Evolutionary conservation across 768 basidiomycete genomes (phyloP), one percentile per base, ranked within the genome.

Genomic region (Naganishia antarctica): DNA sequence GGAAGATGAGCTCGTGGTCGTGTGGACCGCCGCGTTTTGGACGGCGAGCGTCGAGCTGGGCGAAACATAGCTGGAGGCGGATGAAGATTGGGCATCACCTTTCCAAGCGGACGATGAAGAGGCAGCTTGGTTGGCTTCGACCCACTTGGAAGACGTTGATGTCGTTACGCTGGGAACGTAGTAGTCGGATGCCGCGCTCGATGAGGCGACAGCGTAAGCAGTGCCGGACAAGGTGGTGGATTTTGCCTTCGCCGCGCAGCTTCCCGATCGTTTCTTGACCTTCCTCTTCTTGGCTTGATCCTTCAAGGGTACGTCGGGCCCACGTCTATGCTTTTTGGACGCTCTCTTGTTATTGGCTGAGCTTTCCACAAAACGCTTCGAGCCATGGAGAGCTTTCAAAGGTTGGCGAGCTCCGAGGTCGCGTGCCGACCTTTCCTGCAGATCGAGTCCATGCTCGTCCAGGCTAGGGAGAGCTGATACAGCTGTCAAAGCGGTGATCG

Each of bases 241-340:
- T 11, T 18, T 40, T 4, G 61, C 40, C 47, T 62, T 62, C 13
- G 48, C 61, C 32, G 37, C 15, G 37, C 61, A 48, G 15, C 15
- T 32, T 1, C 23, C 61, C 1, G 46, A 48, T 23, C 47, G 46
- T 48, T 62, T 62, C 48, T 49, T 62, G 12, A 62, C 48, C 48
- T 49, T 49, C 28, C 46, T 37, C 48, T 62, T 60, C 25, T 25
- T 16, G 23, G 13, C 18, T 43, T 29, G 21, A 15, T 26, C n/a
- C 34, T 49, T 49, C 3, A 18, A 23, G 18, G 25, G 16, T 16
- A 15, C 31, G 0, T 41, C 48, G 21, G 28, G 31, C 18, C 7
- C 15, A 4, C 47, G n/a, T 18, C 46, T 11, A 57, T 57, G 53
- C 31, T 57, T 57, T 34, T 26, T 40, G 37, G 18, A 26, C 21